Percentiles rank a stretch among this genome's conserved stretches.
Evolutionary conservation across 2,329 filamentous ascomycete species (phyloP).

Genomic region (Epichloe gansuensis): DNA sequence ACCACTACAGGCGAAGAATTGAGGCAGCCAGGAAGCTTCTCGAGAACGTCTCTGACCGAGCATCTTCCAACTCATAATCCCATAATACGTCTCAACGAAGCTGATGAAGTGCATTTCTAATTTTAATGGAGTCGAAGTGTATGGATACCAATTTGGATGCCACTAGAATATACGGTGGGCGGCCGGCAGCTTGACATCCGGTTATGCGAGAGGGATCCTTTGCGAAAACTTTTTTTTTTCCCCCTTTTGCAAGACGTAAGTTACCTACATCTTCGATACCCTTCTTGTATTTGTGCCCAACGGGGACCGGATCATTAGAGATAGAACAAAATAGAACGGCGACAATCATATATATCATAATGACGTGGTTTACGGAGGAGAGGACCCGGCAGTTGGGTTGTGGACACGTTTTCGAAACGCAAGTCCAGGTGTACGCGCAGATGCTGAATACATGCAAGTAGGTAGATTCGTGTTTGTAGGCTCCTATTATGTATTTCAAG

Average conservation of each 20-base stretch:
- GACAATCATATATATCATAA: not conserved
- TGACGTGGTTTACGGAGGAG: not conserved
- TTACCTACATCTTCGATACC: conserved; percentile 13
- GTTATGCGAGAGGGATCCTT: not conserved
- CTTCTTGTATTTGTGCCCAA: conserved; percentile 9
- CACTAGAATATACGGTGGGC: not conserved
- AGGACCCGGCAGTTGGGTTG: not conserved
- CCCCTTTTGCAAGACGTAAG: not conserved
- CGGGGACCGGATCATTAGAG: not conserved
- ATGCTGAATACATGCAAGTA: not conserved
- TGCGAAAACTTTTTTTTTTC: not conserved
- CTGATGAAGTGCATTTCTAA: not conserved
- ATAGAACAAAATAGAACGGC: not conserved
- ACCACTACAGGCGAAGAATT: conserved; percentile 56
- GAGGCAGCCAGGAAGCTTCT: conserved; percentile 62
- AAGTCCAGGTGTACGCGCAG: not conserved
- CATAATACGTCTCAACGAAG: not conserved
- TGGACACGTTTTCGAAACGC: conserved; percentile 1
- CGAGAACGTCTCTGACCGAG: conserved; percentile 26
- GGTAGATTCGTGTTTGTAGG: not conserved
- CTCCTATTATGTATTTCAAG: no score
- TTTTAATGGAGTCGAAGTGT: no score
- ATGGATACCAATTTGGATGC: no score
- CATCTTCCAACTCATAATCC: not conserved
- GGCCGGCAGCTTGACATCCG: not conserved